Evolutionary conservation across 345 rosid genomes (phyloP).

Genomic region (Chamaenerion angustifolium): DNA sequence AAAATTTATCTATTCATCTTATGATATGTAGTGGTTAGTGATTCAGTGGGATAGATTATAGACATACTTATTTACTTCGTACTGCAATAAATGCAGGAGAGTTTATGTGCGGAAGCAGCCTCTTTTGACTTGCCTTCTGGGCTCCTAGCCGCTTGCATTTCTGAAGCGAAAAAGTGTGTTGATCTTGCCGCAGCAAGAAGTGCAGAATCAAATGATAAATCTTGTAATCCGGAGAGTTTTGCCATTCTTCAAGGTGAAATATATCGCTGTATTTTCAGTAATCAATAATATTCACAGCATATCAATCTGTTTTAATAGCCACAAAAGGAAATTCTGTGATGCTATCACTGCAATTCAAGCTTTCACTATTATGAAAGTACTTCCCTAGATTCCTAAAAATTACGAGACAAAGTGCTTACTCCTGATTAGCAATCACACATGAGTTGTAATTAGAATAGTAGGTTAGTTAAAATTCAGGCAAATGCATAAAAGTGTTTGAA

Average conservation of each 20-base stretch:
- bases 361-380: too few species aligned
- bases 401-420: too few species aligned
- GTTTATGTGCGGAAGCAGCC: conserved; percentile 88
- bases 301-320: not conserved
- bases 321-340: not conserved
- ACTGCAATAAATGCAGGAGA: conserved; percentile 42
- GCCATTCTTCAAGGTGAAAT: conserved; percentile 78
- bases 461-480: too few species aligned
- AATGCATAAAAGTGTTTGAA: too few species aligned
- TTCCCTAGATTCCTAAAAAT: too few species aligned
- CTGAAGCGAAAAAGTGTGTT: conserved; percentile 76
- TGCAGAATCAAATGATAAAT: conserved; percentile 48
- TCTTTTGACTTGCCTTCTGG: conserved; percentile 82
- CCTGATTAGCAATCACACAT: too few species aligned
- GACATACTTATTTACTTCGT: conserved; percentile 6
- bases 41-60: too few species aligned
- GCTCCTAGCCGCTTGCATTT: conserved; percentile 68
- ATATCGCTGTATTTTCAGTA: not conserved
- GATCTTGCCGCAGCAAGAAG: conserved; percentile 55
- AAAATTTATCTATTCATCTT: not conserved
- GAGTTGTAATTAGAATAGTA: too few species aligned
- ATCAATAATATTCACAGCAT: not conserved
- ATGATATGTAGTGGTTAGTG: too few species aligned
- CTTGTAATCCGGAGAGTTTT: conserved; percentile 68
- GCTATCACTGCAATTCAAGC: not conserved